Evolutionary conservation across 331 rosid species (phyloP).

Genomic region (Spiraea crenata): DNA sequence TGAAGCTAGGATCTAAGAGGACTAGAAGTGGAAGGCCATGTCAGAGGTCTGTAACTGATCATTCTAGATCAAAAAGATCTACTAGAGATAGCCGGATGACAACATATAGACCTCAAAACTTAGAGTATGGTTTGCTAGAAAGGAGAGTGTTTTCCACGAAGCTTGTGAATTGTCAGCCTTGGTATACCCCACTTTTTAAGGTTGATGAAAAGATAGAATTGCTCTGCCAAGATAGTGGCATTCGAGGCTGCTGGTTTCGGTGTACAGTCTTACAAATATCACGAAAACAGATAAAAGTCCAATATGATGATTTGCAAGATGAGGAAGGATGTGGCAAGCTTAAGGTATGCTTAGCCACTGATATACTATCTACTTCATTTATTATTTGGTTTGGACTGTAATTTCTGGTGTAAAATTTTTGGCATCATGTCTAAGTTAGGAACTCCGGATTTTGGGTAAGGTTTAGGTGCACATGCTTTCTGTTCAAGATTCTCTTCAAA

Average conservation of each 20-base stretch:
- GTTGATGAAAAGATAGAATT: slow-evolving; percentile 82
- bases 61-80: slow-evolving; percentile 49
- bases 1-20: slow-evolving; percentile 69
- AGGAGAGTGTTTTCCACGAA: slow-evolving; percentile 51
- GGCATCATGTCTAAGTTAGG: neutral
- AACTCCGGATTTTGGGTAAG: neutral
- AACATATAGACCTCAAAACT: slow-evolving; percentile 44
- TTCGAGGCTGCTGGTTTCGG: slow-evolving; percentile 99
- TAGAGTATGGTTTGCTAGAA: slow-evolving; percentile 42
- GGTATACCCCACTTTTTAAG: slow-evolving; percentile 47
- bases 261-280: slow-evolving; percentile 71
- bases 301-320: slow-evolving; percentile 73
- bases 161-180: slow-evolving; percentile 46
- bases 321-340: slow-evolving; percentile 90
- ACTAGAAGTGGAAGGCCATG: slow-evolving; percentile 53
- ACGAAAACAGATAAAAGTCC: slow-evolving; percentile 74
- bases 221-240: slow-evolving; percentile 98
- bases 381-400: slow-evolving; percentile 8
- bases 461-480: neutral
- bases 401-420: neutral
- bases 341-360: slow-evolving; percentile 51
- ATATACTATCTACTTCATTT: neutral
- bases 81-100: slow-evolving; percentile 43
- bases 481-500: neutral
- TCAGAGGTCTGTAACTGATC: slow-evolving; percentile 39